Evolutionary conservation across 139 green algal species (phyloP).

Genomic region (Coelastrella sp.): DNA sequence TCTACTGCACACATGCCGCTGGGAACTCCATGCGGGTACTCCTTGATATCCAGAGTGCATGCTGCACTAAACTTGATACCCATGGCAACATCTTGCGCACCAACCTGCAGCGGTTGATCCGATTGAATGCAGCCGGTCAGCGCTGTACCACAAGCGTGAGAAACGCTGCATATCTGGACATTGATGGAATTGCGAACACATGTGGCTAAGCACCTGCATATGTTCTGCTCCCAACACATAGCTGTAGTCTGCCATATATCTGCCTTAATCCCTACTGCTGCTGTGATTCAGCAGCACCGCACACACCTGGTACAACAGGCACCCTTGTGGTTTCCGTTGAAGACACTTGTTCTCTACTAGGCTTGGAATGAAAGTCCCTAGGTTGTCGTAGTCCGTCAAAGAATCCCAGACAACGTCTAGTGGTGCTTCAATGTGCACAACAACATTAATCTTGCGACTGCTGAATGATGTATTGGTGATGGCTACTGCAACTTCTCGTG

Average conservation of each 20-base stretch:
- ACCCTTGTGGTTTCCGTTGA: constrained; percentile 47
- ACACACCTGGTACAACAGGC: constrained; percentile 65
- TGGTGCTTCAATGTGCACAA: constrained; percentile 66
- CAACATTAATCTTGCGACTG: constrained; percentile 70
- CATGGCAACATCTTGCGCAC: constrained; percentile 82
- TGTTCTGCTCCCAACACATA: too few relatives aligned
- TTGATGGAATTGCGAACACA: background rate
- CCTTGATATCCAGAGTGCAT: constrained; percentile 79
- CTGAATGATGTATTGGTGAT: constrained; percentile 70
- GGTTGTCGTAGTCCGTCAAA: constrained; percentile 81
- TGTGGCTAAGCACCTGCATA: background rate
- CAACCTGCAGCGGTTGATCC: constrained; percentile 68
- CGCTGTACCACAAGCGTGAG: too few relatives aligned
- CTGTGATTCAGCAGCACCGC: background rate
- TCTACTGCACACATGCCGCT: constrained; percentile 28
- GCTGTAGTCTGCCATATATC: too few relatives aligned
- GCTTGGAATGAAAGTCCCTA: constrained; percentile 81
- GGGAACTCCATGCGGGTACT: constrained; percentile 55
- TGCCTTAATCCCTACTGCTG: background rate
- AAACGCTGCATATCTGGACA: too few relatives aligned
- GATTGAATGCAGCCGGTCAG: background rate
- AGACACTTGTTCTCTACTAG: constrained; percentile 83
- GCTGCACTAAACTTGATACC: constrained; percentile 84
- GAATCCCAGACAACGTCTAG: constrained; percentile 66
- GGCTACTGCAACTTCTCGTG: constrained; percentile 47